Evolutionary conservation across 345 rosid genomes (phyloP), one percentile per base, ranked within the genome.

Genomic region (Aegle marmelos): DNA sequence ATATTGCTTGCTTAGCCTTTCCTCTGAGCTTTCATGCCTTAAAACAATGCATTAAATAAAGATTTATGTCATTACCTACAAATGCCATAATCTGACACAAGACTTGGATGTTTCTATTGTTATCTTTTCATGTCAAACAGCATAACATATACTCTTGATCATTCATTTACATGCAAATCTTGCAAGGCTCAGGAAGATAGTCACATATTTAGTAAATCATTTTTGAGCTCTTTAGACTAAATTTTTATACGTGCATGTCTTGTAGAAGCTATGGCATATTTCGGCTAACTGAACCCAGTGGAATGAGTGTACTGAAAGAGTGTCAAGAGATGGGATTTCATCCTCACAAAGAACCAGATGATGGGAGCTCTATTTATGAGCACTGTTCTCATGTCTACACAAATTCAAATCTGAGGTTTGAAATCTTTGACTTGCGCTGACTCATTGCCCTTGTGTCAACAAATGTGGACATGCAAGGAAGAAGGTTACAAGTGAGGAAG

Each of bases 341-440:
- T 81, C 74, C 78, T 48, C 98, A 94, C 79, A 56, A 80, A n/a
- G 98, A 91, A 81, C 83, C 94, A 59, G 85, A 79, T n/a, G 90
- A 89, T 57, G 98, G 98, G 69, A 81, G 82, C 83, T 90, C 88
- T 14, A 75, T 95, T 56, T 93, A 90, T 25, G 88, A 93, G 78
- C 87, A 87, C 75, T 93, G 98, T 85, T 83, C 89, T 57, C 91
- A 95, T 69, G 94, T 95, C 73, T 93, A 88, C 89, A 91, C 72
- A 70, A 95, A 95, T 79, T 89, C 93, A 14, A 91, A 93, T 89
- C 88, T 93, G 63, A 88, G 98, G 86, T 91, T 95, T 24, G 97
- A 95, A 86, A 92, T 93, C 79, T 93, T 93, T 73, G 98, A 95
- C 84, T 82, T 95, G 85, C 97, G 98, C 54, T 89, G 75, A 87